phyloP scores from a whole-genome alignment of 2,329 filamentous ascomycete genomes.

The Xylaria sp. region DNA sequence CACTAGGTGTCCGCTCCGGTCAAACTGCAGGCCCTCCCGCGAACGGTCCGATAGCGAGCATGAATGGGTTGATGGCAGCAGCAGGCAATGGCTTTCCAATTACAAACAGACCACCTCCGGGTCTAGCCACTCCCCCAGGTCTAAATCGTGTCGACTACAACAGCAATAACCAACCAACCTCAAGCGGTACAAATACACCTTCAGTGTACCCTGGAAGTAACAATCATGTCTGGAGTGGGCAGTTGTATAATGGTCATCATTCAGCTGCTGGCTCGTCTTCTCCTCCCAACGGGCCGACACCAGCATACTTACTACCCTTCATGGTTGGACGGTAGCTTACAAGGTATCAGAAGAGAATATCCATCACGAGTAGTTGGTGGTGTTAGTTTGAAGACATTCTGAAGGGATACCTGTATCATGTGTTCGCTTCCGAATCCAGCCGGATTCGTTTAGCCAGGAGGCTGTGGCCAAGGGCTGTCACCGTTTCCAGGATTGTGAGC shows the following conservation, averaged over 20 bases:
- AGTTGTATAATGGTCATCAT: conserved; percentile 41
- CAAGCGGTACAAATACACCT: conserved; percentile 40
- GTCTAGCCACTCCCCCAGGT: conserved; percentile 79
- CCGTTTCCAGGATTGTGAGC: conserved; percentile 39
- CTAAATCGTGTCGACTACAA: conserved; percentile 54
- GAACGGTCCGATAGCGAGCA: conserved; percentile 60
- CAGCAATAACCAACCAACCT: conserved; percentile 33
- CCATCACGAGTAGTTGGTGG: background rate
- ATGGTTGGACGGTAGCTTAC: conserved; percentile 45
- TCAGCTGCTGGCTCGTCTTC: conserved; percentile 42
- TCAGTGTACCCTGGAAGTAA: conserved; percentile 40
- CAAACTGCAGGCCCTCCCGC: conserved; percentile 64
- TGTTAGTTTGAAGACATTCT: conserved; percentile 21
- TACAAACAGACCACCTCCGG: conserved; percentile 82
- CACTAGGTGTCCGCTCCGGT: conserved; percentile 86
- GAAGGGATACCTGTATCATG: background rate
- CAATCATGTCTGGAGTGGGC: conserved; percentile 43
- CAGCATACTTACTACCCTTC: conserved; percentile 41
- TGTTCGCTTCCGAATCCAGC: conserved; percentile 10
- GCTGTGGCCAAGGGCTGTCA: conserved; percentile 23
- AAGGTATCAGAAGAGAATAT: conserved; percentile 5
- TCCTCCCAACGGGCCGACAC: conserved; percentile 38
- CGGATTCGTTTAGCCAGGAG: conserved; percentile 18
- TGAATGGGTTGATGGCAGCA: conserved; percentile 66
- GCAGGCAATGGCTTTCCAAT: conserved; percentile 71